A percentile compares a stretch with the other conserved stretches of the same genome.
phyloP scores from a whole-genome alignment of 164 flowering plant species.

The Malania oleifera region DNA sequence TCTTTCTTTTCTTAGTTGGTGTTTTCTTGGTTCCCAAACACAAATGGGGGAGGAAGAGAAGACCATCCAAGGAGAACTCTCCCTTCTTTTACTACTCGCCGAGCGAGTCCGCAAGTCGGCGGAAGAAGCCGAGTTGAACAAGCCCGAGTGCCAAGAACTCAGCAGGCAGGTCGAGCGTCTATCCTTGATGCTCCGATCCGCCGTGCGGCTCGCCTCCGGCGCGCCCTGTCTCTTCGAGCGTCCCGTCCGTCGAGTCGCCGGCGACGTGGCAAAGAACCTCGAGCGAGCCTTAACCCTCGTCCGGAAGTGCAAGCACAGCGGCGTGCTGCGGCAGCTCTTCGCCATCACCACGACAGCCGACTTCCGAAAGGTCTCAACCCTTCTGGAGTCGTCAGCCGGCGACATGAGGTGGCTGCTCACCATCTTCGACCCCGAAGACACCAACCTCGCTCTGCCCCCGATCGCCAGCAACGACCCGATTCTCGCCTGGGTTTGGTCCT shows the following conservation, averaged over 20 bases:
- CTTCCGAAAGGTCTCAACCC: conserved; percentile 45
- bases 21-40: no score
- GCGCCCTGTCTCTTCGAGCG: conserved; percentile 49
- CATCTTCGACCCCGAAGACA: conserved; percentile 38
- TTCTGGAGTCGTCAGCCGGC: conserved; percentile 57
- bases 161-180: conserved; percentile 31
- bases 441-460: conserved; percentile 52
- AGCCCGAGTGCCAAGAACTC: conserved; percentile 33
- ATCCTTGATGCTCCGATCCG: conserved; percentile 50
- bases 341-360: conserved; percentile 55
- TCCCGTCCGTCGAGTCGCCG: conserved; percentile 60
- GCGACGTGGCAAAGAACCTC: conserved; percentile 50
- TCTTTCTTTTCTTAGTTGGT: no score
- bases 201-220: conserved; percentile 32
- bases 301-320: conserved; percentile 49
- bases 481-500: conserved; percentile 78
- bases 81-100: conserved; percentile 26
- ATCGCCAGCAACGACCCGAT: conserved; percentile 79
- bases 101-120: conserved; percentile 34
- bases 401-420: conserved; percentile 66
- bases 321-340: conserved; percentile 50
- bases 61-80: conserved; percentile 28
- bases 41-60: conserved; percentile 7
- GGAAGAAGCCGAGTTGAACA: conserved; percentile 36
- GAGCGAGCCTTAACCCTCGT: conserved; percentile 53